Base-by-base conservation (phyloP, 1,284 basidiomycete species). In the Hortiboletus rubellus region DNA sequence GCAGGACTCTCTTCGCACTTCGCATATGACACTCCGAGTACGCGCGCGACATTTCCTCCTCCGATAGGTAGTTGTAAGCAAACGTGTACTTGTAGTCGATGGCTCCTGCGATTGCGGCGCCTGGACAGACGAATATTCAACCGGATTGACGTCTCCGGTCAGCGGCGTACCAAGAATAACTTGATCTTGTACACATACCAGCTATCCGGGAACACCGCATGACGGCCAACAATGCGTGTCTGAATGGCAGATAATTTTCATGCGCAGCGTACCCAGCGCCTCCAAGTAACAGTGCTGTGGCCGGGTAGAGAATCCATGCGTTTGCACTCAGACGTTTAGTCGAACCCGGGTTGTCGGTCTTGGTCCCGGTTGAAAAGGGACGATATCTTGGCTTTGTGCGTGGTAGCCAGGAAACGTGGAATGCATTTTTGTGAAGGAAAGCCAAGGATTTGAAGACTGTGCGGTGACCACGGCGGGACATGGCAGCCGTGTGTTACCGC, bases 1-100 rank as follows among this genome's bases (percentile, higher is more conserved):
- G 82, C 58, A 95, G 76, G 42, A 96, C 85, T 55, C 94, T 78
- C 57, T 80, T 70, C 7, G 93, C 93, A 69, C 91, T 94, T 45
- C 93, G 82, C 33, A 76, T 81, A 74, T 96, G 94, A 71, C 94
- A 96, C 36, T 83, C 77, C 27, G 88, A 90, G 66, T 87, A 84
- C 2, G 85, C 88, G 41, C 80, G 70, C 31, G 80, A 72, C 57
- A 79, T 77, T 42, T 82, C 79, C 24, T 83, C 80, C 31, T 86
- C 80, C 14, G 86, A 80, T 8, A 72, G 67, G 67, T 89, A 91
- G 3, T 62, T 74, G 60, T 79, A 76, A 30, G 83, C 74, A 73
- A 96, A 87, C 6, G 87, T 89, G 61, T 74, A 69, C 74, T 96
- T 96, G 77, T 97, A 98, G 73, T 97, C 94, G 52, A 92, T 76